Conservation (phyloP, 2,329 filamentous ascomycete genomes). For the Aspergillus quadrilineatus region DNA sequence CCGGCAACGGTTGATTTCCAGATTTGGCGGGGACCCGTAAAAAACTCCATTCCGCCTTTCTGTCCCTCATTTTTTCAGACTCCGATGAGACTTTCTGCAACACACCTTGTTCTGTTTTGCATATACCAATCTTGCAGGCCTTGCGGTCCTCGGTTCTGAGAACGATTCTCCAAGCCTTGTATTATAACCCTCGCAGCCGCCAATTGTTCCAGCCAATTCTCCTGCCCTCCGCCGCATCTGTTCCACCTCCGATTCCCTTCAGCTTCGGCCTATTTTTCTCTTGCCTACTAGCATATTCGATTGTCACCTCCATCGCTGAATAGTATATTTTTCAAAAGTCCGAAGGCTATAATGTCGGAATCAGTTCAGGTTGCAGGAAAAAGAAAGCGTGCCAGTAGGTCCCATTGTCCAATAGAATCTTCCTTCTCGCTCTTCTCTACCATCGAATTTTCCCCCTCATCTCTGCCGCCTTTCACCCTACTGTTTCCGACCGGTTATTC, state of each 20-base stretch:
- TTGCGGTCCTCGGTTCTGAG: not conserved
- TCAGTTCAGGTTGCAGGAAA: constrained; percentile 34
- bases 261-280: not conserved
- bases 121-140: not conserved
- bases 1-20: constrained; percentile 8
- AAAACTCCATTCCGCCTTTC: constrained; percentile 4
- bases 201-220: not conserved
- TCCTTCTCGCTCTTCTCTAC: not conserved
- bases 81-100: not conserved
- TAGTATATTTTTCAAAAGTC: not conserved
- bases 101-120: not conserved
- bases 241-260: not conserved
- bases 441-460: constrained; percentile 12
- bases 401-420: constrained; percentile 12
- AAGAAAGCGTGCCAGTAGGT: constrained; percentile 43
- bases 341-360: constrained; percentile 32
- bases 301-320: not conserved
- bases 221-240: not conserved
- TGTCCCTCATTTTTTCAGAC: not conserved
- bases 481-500: not conserved
- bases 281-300: not conserved
- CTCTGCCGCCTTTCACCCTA: constrained; percentile 3
- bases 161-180: not conserved
- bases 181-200: not conserved
- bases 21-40: constrained; percentile 3